phyloP scores from a whole-genome alignment of 1,284 basidiomycete genomes.

The Puccinia novopanici region DNA sequence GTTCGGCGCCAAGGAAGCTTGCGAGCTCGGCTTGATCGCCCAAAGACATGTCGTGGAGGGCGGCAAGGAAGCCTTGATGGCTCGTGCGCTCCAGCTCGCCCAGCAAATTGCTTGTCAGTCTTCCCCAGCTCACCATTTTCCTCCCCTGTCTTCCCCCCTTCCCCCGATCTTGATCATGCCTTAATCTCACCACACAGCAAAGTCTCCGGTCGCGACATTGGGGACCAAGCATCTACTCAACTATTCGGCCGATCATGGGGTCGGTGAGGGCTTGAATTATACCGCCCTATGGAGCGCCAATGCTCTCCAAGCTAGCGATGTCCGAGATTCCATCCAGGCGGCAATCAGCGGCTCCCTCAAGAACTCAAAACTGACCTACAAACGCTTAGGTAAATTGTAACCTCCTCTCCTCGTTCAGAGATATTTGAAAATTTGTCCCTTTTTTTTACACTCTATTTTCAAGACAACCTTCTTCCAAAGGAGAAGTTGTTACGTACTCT shows the following conservation, averaged over 20 bases:
- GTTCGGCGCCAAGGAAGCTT: conserved; percentile 73
- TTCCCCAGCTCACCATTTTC: not conserved
- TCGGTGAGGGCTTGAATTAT: conserved; percentile 76
- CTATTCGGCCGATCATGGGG: conserved; percentile 62
- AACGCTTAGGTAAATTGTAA: conserved; percentile 33
- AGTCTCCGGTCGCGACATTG: conserved; percentile 77
- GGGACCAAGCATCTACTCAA: conserved; percentile 76
- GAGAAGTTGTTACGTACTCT: no score
- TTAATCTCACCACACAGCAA: conserved; percentile 58
- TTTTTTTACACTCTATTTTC: not conserved
- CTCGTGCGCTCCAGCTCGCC: conserved; percentile 51
- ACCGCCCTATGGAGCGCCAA: conserved; percentile 74
- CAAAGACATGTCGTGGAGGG: conserved; percentile 71
- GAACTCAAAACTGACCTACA: conserved; percentile 8
- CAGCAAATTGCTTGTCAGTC: conserved; percentile 50
- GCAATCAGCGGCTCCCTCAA: not conserved
- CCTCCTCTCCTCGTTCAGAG: not conserved
- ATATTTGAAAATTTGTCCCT: not conserved
- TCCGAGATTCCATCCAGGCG: conserved; percentile 27
- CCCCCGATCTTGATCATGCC: conserved; percentile 57
- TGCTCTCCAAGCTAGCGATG: conserved; percentile 43
- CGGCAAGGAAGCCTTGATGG: conserved; percentile 64
- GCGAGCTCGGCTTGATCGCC: conserved; percentile 70
- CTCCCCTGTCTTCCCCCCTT: conserved; percentile 61
- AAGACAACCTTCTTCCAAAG: not conserved